phyloP scores from a whole-genome alignment of 768 basidiomycete species.

The Boletus subparvulus region DNA sequence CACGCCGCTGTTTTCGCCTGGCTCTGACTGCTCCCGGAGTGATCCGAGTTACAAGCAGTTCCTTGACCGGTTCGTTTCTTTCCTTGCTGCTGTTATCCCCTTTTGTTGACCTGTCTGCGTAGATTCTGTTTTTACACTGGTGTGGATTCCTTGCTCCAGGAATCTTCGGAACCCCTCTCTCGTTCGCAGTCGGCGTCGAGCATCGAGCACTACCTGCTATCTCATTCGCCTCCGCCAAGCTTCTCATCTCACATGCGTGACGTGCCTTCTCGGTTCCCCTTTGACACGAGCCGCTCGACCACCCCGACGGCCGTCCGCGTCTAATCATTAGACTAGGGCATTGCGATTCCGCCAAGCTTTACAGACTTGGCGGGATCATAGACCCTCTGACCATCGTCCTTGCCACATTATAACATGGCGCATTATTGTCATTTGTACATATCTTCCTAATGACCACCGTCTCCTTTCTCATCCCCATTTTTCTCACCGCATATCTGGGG shows the following conservation, averaged over 20 bases:
- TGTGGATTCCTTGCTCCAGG: constrained; percentile 37
- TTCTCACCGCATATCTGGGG: background rate
- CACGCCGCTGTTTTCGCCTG: constrained; percentile 44
- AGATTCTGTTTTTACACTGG: constrained; percentile 87
- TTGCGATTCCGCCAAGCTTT: background rate
- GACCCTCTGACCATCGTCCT: background rate
- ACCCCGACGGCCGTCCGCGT: constrained; percentile 28
- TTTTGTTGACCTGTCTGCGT: constrained; percentile 6
- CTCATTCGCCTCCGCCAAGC: constrained; percentile 32
- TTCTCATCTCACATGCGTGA: constrained; percentile 24
- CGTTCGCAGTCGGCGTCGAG: constrained; percentile 54
- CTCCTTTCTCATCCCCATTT: background rate
- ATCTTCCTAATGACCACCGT: background rate
- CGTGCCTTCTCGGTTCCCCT: constrained; percentile 26
- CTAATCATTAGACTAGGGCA: constrained; percentile 3
- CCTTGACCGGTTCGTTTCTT: constrained; percentile 55
- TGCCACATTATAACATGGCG: background rate
- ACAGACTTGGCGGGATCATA: background rate
- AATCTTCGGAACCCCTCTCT: constrained; percentile 28
- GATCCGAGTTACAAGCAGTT: constrained; percentile 59
- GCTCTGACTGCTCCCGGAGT: constrained; percentile 24
- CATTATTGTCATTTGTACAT: background rate
- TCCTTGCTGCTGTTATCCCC: background rate
- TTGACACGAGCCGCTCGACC: constrained; percentile 24
- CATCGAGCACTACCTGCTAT: constrained; percentile 49